A percentile compares a stretch with the other conserved stretches of the same genome.
Evolutionary conservation across 768 basidiomycete species (phyloP).

Genomic region (Tubosaeta brunneosetosa): DNA sequence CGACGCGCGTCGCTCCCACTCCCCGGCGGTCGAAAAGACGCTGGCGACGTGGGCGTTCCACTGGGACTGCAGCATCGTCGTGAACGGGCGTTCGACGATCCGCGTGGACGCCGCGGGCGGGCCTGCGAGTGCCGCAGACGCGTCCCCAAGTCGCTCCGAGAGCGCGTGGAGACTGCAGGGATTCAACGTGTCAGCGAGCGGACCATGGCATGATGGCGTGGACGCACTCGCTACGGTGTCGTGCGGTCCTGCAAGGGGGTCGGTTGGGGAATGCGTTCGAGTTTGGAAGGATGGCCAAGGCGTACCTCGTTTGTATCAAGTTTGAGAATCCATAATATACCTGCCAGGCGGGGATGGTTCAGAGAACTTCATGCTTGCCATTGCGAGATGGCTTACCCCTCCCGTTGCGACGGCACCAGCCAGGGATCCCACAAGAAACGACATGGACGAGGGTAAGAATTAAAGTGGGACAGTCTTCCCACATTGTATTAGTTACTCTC

Average conservation of each 20-base stretch:
- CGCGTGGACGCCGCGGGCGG: slow-evolving; percentile 53
- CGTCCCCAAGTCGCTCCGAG: slow-evolving; percentile 47
- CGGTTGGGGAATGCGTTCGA: background rate
- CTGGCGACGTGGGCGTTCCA: slow-evolving; percentile 58
- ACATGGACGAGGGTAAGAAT: slow-evolving; percentile 35
- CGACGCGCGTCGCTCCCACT: slow-evolving; percentile 43
- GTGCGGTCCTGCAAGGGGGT: slow-evolving; percentile 43
- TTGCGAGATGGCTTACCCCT: slow-evolving; percentile 40
- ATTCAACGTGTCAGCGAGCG: background rate
- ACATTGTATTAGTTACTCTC: background rate
- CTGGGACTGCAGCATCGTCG: slow-evolving; percentile 43
- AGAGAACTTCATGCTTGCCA: background rate
- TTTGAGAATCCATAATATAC: slow-evolving; percentile 71
- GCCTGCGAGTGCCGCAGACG: slow-evolving; percentile 43
- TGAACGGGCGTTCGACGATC: slow-evolving; percentile 44
- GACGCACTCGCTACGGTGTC: slow-evolving; percentile 52
- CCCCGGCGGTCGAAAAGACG: slow-evolving; percentile 39
- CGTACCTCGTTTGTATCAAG: slow-evolving; percentile 54
- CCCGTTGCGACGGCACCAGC: slow-evolving; percentile 66
- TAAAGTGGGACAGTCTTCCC: no score
- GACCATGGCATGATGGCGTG: background rate
- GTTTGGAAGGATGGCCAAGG: background rate
- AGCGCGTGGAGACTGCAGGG: slow-evolving; percentile 43
- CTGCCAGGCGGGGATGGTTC: slow-evolving; percentile 27
- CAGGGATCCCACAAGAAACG: slow-evolving; percentile 59